Evolutionary conservation across 108 stramenopile genomes (phyloP).

Genomic region (Halocafeteria seosinensis): DNA sequence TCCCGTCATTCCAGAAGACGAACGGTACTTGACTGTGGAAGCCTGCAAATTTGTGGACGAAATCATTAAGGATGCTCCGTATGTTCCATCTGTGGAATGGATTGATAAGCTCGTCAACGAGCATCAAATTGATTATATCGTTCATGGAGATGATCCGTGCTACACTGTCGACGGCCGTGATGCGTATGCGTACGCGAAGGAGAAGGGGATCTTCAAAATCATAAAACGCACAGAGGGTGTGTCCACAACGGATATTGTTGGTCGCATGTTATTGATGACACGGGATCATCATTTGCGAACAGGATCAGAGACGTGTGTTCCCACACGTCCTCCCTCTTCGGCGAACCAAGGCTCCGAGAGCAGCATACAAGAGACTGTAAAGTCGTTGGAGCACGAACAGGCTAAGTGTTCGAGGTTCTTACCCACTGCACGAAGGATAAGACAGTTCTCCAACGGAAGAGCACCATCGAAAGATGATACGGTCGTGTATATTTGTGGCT

Average conservation of each 20-base stretch:
- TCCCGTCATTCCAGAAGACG: constrained; percentile 80
- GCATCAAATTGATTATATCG: constrained; percentile 71
- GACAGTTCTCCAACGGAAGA: constrained; percentile 55
- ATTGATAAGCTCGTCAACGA: constrained; percentile 66
- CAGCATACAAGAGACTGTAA: not conserved
- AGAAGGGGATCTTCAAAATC: constrained; percentile 25
- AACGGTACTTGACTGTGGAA: constrained; percentile 68
- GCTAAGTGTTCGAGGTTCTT: not conserved
- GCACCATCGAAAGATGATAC: constrained; percentile 58
- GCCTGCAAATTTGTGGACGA: constrained; percentile 96
- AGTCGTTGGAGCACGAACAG: too few relatives aligned
- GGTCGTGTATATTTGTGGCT: constrained; percentile 87
- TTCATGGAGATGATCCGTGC: constrained; percentile 97
- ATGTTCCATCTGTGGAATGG: constrained; percentile 84
- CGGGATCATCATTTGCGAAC: constrained; percentile 57
- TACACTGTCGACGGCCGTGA: constrained; percentile 51
- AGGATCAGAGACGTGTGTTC: too few relatives aligned
- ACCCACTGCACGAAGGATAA: constrained; percentile 43
- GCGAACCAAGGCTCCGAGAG: not conserved
- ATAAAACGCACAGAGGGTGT: constrained; percentile 98
- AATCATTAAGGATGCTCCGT: constrained; percentile 80
- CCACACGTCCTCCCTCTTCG: not conserved
- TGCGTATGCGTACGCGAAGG: constrained; percentile 38
- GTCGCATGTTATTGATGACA: constrained; percentile 81
- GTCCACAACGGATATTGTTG: constrained; percentile 93